Conservation (phyloP, 2,329 filamentous ascomycete genomes). For the Phialocephala subalpina region DNA sequence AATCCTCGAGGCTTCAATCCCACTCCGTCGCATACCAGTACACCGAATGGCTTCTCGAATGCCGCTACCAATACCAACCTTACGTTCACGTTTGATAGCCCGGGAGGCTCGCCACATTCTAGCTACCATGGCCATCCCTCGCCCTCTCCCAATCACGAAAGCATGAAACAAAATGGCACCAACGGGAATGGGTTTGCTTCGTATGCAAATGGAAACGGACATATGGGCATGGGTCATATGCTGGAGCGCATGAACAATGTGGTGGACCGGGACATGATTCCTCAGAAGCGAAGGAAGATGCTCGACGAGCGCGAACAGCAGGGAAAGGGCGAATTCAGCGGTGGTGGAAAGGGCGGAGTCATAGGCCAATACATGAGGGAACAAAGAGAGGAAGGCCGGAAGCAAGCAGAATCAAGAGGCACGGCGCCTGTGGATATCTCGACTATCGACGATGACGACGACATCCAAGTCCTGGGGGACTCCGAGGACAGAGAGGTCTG, state of each 20-base stretch:
- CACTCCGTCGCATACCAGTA: slow-evolving; percentile 26
- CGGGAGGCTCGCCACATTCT: slow-evolving; percentile 28
- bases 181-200: slow-evolving; percentile 33
- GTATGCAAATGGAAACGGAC: slow-evolving; percentile 35
- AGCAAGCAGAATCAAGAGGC: slow-evolving; percentile 42
- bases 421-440: slow-evolving; percentile 48
- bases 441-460: slow-evolving; percentile 42
- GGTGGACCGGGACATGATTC: slow-evolving; percentile 67
- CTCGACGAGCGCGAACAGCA: slow-evolving; percentile 52
- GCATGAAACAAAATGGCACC: slow-evolving; percentile 5
- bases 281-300: slow-evolving; percentile 72
- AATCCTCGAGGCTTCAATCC: slow-evolving; percentile 49
- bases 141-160: slow-evolving; percentile 9
- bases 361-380: slow-evolving; percentile 74
- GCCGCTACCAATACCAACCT: slow-evolving; percentile 27
- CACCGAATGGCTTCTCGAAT: slow-evolving; percentile 26
- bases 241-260: slow-evolving; percentile 82
- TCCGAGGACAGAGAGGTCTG: slow-evolving; percentile 77
- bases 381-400: slow-evolving; percentile 55
- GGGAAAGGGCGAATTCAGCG: slow-evolving; percentile 53
- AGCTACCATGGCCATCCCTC: slow-evolving; percentile 20
- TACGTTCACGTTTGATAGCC: slow-evolving; percentile 44
- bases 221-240: slow-evolving; percentile 62
- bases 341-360: slow-evolving; percentile 61
- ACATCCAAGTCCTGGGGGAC: slow-evolving; percentile 62